Evolutionary conservation across 345 rosid genomes (phyloP).

Genomic region (Corymbia maculata): DNA sequence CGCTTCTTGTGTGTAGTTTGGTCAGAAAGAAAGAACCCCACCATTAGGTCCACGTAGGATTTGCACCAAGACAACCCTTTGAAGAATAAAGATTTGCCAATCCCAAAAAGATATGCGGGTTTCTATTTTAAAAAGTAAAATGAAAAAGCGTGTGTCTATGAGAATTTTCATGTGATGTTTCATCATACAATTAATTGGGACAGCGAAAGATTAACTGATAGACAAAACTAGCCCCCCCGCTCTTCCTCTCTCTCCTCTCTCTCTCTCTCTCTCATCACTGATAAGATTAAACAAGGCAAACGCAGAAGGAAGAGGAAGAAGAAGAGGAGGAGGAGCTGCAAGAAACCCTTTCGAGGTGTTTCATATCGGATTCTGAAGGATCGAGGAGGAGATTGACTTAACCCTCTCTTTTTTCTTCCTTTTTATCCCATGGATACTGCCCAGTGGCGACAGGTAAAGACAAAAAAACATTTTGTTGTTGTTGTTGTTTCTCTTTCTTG

Average conservation of each 20-base stretch:
- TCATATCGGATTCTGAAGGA: background rate
- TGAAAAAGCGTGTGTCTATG: background rate
- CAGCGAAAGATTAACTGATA: background rate
- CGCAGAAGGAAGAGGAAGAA: background rate
- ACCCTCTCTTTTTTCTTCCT: background rate
- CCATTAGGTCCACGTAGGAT: background rate
- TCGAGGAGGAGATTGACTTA: background rate
- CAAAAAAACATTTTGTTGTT: background rate
- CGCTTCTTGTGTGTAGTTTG: background rate
- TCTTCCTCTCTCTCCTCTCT: background rate
- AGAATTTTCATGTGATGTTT: background rate
- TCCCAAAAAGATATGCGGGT: background rate
- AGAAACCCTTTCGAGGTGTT: background rate
- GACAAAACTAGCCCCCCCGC: background rate
- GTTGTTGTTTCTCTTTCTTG: background rate
- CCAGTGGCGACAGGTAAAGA: slow-evolving; percentile 34
- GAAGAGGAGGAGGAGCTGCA: background rate
- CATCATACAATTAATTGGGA: background rate
- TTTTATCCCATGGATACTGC: slow-evolving; percentile 25
- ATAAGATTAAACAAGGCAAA: background rate
- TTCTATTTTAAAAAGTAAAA: background rate
- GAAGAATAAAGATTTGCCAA: background rate
- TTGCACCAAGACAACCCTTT: background rate
- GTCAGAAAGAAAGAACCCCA: slow-evolving; percentile 1
- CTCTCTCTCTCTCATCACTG: background rate